These are phyloP conservation scores for Tephrocybe sp. DNA, from an alignment of 768 basidiomycete species.

Conservation along the genomic window DNA sequence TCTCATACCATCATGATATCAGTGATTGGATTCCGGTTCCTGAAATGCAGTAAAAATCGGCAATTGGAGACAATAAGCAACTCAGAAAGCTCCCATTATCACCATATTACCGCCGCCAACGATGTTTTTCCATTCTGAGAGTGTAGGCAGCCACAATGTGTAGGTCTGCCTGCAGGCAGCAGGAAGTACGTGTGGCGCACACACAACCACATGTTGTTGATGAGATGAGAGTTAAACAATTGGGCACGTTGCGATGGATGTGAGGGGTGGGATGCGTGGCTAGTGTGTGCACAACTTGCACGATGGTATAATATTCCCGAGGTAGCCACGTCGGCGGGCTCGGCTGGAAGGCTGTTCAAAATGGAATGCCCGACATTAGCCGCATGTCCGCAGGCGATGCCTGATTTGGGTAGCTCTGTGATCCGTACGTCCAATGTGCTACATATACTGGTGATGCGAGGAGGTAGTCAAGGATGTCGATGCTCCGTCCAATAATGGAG, in stretches of 20 bases:
- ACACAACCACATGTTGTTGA: background rate
- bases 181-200: constrained; percentile 1
- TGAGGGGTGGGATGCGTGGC: background rate
- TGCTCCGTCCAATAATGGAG: no score
- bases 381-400: background rate
- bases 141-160: background rate
- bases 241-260: background rate
- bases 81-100: background rate
- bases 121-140: no score
- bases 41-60: constrained; percentile 2
- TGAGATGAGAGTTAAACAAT: background rate
- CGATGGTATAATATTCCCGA: background rate
- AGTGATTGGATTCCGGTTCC: constrained; percentile 3
- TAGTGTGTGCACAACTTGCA: background rate
- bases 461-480: no score
- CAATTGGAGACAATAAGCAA: background rate
- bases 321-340: background rate
- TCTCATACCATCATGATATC: background rate
- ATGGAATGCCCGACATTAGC: no score
- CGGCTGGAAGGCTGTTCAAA: no score
- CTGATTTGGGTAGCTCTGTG: background rate
- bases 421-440: no score
- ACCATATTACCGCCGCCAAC: background rate
- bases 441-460: no score
- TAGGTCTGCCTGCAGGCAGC: no score